Base-by-base conservation (phyloP, 495 filamentous ascomycete species). In the Hyaloscypha variabilis region DNA sequence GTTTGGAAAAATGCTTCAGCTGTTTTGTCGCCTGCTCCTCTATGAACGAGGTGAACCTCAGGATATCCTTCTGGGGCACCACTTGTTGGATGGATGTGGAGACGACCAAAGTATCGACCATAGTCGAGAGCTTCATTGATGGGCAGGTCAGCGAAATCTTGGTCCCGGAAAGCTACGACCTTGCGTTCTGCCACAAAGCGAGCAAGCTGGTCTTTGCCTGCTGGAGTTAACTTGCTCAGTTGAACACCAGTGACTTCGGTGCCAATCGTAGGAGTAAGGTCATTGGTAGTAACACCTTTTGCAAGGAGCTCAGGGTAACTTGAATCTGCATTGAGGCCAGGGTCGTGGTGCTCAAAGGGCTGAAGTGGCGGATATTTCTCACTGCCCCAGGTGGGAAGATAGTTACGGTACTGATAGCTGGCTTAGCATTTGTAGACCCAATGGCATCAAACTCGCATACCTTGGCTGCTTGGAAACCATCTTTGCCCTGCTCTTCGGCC, bases 21-120 rank as follows among this genome's bases (percentile, higher is more conserved):
- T 14, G 77, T 80, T 49, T 82, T 82, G 64, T 89, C 87, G 19
- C 85, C 87, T 0, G 85, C 89, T 28, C 86, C 86, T 17, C 91
- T 86, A 73, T 94, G 89, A 6, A 94, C 92, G 5, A 94, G 78
- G 73, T 94, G 91, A 59, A 95, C 77, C 66, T 94, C 89, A 10
- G 91, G 90, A 72, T 84, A 84, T 14, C 86, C 88, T 64, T 85
- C 79, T 0, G 91, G 91, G 2, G 88, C 81, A 26, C 91, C 91
- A 14, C 84, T 88, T 4, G 90, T 90, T 2, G 90, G 92, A 71
- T 95, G 91, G 73, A 95, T 92, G 77, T 96, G 91, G 67, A 89
- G 88, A 31, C 89, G 87, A 29, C 92, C 91, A 75, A 94, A 96
- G 74, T 95, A 92, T 10, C 80, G 79, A 36, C 87, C 90, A 67